Percentiles rank a stretch among this genome's conserved stretches.
These are phyloP conservation scores for Phialocephala subalpina DNA, from an alignment of 2,329 filamentous ascomycete genomes.

Conservation along the genomic window DNA sequence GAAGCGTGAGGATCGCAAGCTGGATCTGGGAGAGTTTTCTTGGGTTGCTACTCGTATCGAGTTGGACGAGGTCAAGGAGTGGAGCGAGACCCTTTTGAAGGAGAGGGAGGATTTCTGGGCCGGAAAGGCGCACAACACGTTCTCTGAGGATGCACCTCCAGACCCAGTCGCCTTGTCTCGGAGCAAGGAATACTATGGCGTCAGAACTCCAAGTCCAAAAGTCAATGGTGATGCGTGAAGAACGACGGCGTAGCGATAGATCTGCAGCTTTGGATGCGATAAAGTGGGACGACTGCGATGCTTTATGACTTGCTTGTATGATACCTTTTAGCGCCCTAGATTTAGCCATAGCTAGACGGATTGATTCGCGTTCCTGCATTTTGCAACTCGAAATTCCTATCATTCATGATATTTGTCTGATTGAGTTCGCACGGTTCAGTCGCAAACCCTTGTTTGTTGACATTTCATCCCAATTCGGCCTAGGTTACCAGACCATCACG, in stretches of 20 bases:
- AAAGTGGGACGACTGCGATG: not conserved
- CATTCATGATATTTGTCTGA: not conserved
- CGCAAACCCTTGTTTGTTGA: not conserved
- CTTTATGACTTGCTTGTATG: slow-evolving; percentile 11
- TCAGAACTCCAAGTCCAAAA: not conserved
- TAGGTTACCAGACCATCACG: not conserved
- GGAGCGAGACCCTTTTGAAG: slow-evolving; percentile 78
- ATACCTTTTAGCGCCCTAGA: slow-evolving; percentile 22
- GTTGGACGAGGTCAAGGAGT: slow-evolving; percentile 80
- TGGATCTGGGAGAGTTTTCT: slow-evolving; percentile 88
- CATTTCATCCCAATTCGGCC: not conserved
- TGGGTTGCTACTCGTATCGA: slow-evolving; percentile 78
- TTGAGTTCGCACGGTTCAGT: not conserved
- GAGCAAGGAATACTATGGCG: slow-evolving; percentile 25
- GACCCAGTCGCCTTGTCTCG: slow-evolving; percentile 20
- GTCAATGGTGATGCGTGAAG: slow-evolving; percentile 10
- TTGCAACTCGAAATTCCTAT: not conserved
- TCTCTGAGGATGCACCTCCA: slow-evolving; percentile 14
- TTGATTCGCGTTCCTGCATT: not conserved
- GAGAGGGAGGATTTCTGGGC: slow-evolving; percentile 81
- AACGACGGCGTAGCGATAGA: not conserved
- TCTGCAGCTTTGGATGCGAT: not conserved
- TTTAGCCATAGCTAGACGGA: slow-evolving; percentile 14
- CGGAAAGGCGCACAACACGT: slow-evolving; percentile 46
- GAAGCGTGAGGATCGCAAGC: slow-evolving; percentile 66